phyloP scores from a whole-genome alignment of 1,284 basidiomycete genomes.

The Rhizoctonia solani region DNA sequence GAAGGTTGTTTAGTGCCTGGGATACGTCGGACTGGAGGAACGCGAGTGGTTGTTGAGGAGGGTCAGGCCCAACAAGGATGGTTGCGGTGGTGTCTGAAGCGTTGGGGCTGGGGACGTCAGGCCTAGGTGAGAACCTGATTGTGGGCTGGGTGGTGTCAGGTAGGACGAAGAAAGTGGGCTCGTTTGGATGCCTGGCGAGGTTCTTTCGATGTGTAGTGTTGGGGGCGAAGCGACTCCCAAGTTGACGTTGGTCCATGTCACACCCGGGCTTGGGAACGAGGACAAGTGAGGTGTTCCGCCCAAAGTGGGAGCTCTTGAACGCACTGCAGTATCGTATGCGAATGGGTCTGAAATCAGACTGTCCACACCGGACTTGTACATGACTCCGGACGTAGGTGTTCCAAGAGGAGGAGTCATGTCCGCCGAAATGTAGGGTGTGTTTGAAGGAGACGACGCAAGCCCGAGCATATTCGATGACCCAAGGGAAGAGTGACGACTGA shows the following conservation, averaged over 20 bases:
- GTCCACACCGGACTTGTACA: background rate
- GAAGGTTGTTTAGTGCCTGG: background rate
- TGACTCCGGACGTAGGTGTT: background rate
- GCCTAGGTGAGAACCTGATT: background rate
- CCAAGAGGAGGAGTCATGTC: background rate
- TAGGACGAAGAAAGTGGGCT: background rate
- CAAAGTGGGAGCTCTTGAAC: no score
- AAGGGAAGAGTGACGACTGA: no score
- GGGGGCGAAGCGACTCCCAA: background rate
- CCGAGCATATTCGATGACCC: background rate
- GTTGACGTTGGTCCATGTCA: background rate
- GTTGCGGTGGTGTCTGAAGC: background rate
- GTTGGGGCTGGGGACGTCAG: background rate
- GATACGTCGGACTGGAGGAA: background rate
- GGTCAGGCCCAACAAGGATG: background rate
- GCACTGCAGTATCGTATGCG: background rate
- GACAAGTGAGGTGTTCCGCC: no score
- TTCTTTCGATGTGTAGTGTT: background rate
- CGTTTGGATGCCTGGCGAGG: background rate
- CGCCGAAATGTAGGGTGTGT: background rate
- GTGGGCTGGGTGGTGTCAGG: background rate
- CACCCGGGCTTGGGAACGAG: no score
- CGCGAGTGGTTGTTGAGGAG: background rate
- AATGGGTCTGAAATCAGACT: background rate
- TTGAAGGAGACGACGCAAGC: background rate